Evolutionary conservation across 768 basidiomycete species (phyloP), one percentile per base, ranked within the genome.

Genomic region (Podaxis rugospora): DNA sequence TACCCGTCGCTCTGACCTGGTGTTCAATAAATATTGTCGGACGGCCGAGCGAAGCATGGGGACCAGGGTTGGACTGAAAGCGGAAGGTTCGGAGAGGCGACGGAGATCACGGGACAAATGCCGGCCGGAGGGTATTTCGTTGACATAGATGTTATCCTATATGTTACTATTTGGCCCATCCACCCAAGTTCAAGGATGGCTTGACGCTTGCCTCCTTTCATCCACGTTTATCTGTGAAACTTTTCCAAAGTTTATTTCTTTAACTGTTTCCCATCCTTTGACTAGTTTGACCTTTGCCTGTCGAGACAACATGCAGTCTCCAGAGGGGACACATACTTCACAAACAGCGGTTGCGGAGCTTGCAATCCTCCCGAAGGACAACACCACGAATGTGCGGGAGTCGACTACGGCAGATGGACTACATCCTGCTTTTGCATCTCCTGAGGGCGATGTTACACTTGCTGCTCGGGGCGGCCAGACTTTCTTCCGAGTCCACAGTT

Each of bases 401-500:
- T 37, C 21, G 13, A n/a, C 36, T 28, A 28, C 36, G 11, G 39
- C 10, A 16, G 57, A 44, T 23, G 61, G 62, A 10, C 75, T 74
- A 40, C 86, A 88, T 66, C 75, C 80, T 0, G 69, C 74, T 3
- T 87, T 88, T 66, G 72, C 77, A 44, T 80, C 80, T 4, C 71
- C 71, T 11, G 85, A 86, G 28, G 83, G 78, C 16, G 85, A 89
- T 58, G 74, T 85, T 21, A 72, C 87, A 6, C 71, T 89, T 5
- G 77, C 79, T 16, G 78, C 83, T 16, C 82, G 80, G 57, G 77
- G 81, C 57, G 79, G 80, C 27, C 70, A 74, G 5, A 72, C 79
- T 47, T 72, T 75, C 65, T 88, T 88, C 68, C 79, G 81, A 27
- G 76, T 87, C 14, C 86, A 87, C 60, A 80, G 83, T 0, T 81